Conservation (phyloP, 2,329 filamentous ascomycete genomes). For the Ambrosiella beaveri region DNA sequence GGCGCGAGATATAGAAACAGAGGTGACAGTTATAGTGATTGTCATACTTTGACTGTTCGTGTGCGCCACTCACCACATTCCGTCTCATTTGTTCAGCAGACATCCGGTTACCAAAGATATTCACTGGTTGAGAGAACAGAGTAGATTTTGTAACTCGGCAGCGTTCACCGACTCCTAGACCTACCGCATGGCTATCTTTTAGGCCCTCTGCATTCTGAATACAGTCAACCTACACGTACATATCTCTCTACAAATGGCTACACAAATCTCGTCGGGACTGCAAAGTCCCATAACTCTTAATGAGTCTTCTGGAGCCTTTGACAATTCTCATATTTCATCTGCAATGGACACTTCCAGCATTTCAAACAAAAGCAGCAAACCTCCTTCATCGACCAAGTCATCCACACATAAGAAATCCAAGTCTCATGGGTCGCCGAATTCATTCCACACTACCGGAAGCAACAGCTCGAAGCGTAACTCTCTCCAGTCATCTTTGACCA, state of each 20-base stretch:
- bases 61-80: not conserved
- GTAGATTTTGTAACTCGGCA: too few relatives aligned
- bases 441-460: not conserved
- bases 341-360: not conserved
- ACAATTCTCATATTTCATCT: not conserved
- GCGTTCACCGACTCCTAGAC: not conserved
- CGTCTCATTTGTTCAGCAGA: not conserved
- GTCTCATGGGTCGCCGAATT: constrained; percentile 5
- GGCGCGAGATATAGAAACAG: not conserved
- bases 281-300: not conserved
- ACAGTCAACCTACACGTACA: not conserved
- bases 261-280: not conserved
- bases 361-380: not conserved
- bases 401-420: constrained; percentile 4
- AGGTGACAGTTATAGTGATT: not conserved
- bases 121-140: not conserved
- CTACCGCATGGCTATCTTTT: not conserved
- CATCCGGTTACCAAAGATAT: not conserved
- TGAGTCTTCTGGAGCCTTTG: not conserved
- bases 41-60: not conserved
- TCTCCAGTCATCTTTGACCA: constrained; percentile 4
- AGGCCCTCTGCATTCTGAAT: constrained; percentile 2
- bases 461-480: constrained; percentile 4
- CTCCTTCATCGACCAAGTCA: not conserved
- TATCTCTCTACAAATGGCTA: not conserved